phyloP scores from a whole-genome alignment of 2,329 filamentous ascomycete species.

The Beauveria australis region DNA sequence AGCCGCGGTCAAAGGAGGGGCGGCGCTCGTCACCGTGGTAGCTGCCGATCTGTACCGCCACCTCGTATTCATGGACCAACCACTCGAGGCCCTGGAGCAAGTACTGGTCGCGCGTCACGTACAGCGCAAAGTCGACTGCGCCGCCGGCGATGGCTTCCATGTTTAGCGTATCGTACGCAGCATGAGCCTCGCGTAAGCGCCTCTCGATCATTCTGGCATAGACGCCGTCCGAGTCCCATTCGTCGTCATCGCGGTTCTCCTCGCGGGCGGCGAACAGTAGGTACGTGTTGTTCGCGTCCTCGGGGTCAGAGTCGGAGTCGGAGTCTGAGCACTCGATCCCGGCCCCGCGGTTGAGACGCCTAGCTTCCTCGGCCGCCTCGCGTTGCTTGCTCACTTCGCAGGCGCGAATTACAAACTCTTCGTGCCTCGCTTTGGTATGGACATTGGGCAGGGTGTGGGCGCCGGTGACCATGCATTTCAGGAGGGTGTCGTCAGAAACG shows the following conservation, averaged over 20 bases:
- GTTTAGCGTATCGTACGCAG: no score
- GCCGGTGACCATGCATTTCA: background rate
- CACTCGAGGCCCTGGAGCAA: no score
- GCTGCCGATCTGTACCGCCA: background rate
- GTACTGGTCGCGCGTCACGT: background rate
- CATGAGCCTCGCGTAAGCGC: no score
- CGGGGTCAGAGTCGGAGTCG: background rate
- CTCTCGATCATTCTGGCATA: background rate
- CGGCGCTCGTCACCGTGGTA: background rate
- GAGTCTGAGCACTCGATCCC: background rate
- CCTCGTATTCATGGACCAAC: no score
- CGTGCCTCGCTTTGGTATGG: background rate
- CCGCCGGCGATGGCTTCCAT: background rate
- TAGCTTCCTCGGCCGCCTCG: background rate
- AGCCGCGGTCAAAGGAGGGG: background rate
- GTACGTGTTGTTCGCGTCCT: background rate
- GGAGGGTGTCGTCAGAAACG: background rate
- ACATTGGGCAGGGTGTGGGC: no score
- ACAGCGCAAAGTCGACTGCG: conserved; percentile 7
- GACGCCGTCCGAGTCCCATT: no score
- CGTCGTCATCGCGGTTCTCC: background rate
- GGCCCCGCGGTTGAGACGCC: background rate
- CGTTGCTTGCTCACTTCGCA: rapidly evolving
- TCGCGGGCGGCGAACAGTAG: no score
- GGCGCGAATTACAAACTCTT: background rate